Evolutionary conservation across 192 early-diverging fungal genomes (phyloP), one percentile per base, ranked within the genome.

Genomic region (Rhizophagus clarus): DNA sequence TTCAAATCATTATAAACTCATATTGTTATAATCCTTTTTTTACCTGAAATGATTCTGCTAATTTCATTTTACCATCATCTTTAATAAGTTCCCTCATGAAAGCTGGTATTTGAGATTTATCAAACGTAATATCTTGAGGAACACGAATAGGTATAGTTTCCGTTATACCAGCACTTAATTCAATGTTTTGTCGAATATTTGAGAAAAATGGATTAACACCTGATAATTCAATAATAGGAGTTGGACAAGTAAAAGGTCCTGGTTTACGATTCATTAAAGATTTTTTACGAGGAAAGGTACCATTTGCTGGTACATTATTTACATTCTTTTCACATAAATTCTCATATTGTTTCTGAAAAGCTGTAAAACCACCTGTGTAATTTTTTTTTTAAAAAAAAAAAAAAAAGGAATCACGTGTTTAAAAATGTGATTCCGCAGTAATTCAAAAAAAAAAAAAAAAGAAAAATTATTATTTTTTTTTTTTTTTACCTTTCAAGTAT

Each of bases 131-230:
- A 24, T 82, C 79, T 47, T 76, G 72, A n/a, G 89, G 89, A 51
- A 90, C 32, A 60, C 88, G 83, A 31, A 90, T 76, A 40, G 88
- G 88, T 69, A 90, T 87, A 74, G 85, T 84, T 64, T 90, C 88
- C 15, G 84, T 87, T 60, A 90, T 90, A 26, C 86, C 85, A 17
- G 84, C 84, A 61, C 82, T 84, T 64, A 90, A 63, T 45, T 89
- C 89, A 80, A 88, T 85, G n/a, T 88, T 88, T 83, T 90, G 89
- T 49, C 89, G 86, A 72, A 90, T 89, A 76, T 89, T 90, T 11
- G 88, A 87, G 81, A 90, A 90, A 61, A 90, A 83, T 17, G 89
- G 89, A 81, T 90, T 90, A 34, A 90, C 86, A 28, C 85, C 87
- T 11, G 86, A 83, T 45, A 87, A 85, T 74, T 89, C 89, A 75